Evolutionary conservation across 805 yeast species (phyloP), one percentile per base, ranked within the genome.

Genomic region (Monosporozyma yasuniensis): DNA sequence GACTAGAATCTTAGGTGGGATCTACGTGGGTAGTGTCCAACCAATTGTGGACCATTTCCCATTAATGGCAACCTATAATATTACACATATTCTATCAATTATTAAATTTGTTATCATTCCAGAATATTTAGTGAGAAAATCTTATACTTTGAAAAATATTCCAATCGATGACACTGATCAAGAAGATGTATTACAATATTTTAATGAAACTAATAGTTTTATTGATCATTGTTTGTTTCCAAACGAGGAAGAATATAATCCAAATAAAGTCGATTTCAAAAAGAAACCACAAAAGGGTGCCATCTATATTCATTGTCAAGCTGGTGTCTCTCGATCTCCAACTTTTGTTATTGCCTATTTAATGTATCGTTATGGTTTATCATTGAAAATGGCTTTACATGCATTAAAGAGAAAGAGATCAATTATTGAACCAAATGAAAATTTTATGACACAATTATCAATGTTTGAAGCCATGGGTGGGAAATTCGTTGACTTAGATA

Each of bases 291-390:
- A 78, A 48, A 60, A 65, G 47, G 74, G 76, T 4, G 70, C 72
- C n/a, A 69, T 77, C 1, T 71, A 80, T 52, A 78, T 84, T 10
- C 87, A 84, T 61, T 87, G 95, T 65, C 87, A 91, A 52, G 97
- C 96, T 27, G 99, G 99, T 0, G 87, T 87, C 27, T 88, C 96
- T 1, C 74, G 99, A 55, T 86, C 96, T 4, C 91, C 86, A 0
- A 82, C 97, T 0, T 83, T 89, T 14, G 81, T 83, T 35, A 80
- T 87, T 46, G 95, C 97, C 0, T 96, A 87, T 64, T 78, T 90
- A 42, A 91, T 93, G 96, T 77, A 81, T 61, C 71, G 89, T 47
- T 73, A 84, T 64, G 74, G 79, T 1, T 72, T 88, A 58, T 67
- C 71, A 11, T 68, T 78, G 16, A 71, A 76, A 14, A 81, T 80